Evolutionary conservation across 257 asterid species (phyloP).

Genomic region (Gentiana straminea): DNA sequence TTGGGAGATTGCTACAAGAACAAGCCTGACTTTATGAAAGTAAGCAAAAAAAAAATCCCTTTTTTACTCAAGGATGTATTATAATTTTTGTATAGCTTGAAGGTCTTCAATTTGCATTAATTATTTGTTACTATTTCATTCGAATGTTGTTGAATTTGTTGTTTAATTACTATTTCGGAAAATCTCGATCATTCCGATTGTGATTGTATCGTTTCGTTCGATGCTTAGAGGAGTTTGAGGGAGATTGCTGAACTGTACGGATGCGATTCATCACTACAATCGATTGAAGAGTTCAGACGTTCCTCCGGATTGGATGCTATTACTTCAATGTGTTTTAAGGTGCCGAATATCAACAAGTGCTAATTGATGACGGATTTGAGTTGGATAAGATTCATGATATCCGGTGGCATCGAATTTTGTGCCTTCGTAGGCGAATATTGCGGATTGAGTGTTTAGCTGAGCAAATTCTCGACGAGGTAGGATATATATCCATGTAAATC

Average conservation of each 20-base stretch:
- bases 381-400: conserved; percentile 50
- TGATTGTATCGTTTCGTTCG: not conserved
- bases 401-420: conserved; percentile 65
- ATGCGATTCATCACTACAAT: conserved; percentile 43
- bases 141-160: no score
- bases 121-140: no score
- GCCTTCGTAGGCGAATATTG: conserved; percentile 64
- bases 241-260: conserved; percentile 75
- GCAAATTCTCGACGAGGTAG: conserved; percentile 71
- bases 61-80: no score
- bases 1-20: no score
- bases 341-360: conserved; percentile 51
- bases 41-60: no score
- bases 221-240: conserved; percentile 65
- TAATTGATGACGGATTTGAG: conserved; percentile 79
- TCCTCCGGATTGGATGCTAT: conserved; percentile 53
- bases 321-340: conserved; percentile 56
- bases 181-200: no score
- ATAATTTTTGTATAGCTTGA: no score
- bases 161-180: no score
- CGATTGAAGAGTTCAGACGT: conserved; percentile 55
- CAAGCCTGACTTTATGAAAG: no score
- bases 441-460: conserved; percentile 76
- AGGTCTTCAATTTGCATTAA: no score
- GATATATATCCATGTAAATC: no score